Conservation (phyloP, 164 flowering plant species). For the Vitis riparia region DNA sequence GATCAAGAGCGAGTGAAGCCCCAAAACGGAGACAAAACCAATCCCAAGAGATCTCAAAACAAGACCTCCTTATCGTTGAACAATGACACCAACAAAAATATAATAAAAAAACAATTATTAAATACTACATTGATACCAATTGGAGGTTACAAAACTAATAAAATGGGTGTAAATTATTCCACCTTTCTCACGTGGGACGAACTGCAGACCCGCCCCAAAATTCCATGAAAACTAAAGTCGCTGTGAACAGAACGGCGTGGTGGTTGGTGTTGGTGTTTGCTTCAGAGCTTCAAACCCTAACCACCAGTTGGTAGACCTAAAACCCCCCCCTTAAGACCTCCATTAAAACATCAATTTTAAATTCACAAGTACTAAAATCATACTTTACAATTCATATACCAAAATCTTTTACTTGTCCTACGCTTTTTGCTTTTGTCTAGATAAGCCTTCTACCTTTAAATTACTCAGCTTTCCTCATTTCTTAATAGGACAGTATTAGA, state of each 20-base stretch:
- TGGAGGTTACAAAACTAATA: neutral
- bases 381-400: too few relatives aligned
- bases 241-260: neutral
- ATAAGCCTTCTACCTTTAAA: neutral
- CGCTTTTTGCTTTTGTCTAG: slow-evolving; percentile 1
- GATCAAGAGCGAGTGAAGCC: neutral
- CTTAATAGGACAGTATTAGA: too few relatives aligned
- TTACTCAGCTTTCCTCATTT: too few relatives aligned
- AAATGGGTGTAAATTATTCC: slow-evolving; percentile 12
- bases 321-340: slow-evolving; percentile 26
- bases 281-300: slow-evolving; percentile 34
- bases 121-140: neutral
- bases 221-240: neutral
- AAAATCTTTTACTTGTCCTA: neutral
- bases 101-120: neutral
- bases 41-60: slow-evolving; percentile 26
- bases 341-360: slow-evolving; percentile 16
- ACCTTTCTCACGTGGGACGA: slow-evolving; percentile 22
- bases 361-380: neutral
- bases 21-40: slow-evolving; percentile 23
- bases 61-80: slow-evolving; percentile 32
- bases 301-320: slow-evolving; percentile 61
- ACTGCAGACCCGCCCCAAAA: neutral
- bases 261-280: slow-evolving; percentile 21
- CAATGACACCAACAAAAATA: slow-evolving; percentile 21